Conservation (phyloP, 805 yeast genomes). For the Debaryomyces hansenii region DNA sequence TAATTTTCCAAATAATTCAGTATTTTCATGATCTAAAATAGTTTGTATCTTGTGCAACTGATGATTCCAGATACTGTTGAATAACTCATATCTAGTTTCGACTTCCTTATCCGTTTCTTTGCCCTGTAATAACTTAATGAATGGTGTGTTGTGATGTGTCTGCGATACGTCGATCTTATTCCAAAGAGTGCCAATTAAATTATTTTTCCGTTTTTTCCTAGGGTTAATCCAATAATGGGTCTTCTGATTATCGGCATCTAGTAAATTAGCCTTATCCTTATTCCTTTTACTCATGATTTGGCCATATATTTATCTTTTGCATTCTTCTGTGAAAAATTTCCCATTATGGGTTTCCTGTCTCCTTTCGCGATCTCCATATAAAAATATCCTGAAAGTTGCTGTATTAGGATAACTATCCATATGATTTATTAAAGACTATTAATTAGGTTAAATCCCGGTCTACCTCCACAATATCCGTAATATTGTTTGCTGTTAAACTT, state of each 20-base stretch:
- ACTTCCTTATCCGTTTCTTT: constrained; percentile 23
- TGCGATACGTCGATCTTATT: neutral
- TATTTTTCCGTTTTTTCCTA: constrained; percentile 1
- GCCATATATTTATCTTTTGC: too few relatives aligned
- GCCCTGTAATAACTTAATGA: constrained; percentile 21
- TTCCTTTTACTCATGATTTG: neutral
- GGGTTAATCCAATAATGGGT: constrained; percentile 33
- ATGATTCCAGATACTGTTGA: constrained; percentile 25
- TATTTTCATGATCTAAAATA: constrained; percentile 33
- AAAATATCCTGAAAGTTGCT: too few relatives aligned
- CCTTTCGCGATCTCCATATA: too few relatives aligned
- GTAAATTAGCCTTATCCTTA: constrained; percentile 3
- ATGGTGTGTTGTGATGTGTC: constrained; percentile 16
- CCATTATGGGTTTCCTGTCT: too few relatives aligned
- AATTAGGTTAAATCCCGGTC: too few relatives aligned
- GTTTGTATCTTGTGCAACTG: constrained; percentile 27
- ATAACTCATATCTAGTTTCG: constrained; percentile 21
- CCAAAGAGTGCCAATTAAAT: neutral
- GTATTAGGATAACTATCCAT: too few relatives aligned
- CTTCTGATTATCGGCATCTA: constrained; percentile 25
- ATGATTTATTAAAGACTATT: too few relatives aligned
- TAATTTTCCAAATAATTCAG: constrained; percentile 27
- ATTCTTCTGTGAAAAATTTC: too few relatives aligned
- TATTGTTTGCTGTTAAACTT: too few relatives aligned
- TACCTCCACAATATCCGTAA: too few relatives aligned